Conservation (phyloP, 441 rosid species). For the Daphne laureola region DNA sequence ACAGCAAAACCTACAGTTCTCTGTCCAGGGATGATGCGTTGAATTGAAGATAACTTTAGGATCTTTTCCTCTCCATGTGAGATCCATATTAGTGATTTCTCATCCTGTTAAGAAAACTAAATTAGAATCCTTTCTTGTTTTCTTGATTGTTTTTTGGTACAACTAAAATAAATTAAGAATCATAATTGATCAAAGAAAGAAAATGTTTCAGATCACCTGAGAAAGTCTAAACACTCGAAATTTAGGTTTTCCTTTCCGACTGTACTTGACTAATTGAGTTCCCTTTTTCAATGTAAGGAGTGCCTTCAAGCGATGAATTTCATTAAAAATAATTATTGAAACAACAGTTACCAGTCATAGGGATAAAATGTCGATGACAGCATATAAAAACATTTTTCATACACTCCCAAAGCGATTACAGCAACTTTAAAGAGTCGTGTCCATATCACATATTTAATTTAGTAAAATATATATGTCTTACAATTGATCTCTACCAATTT, state of each 20-base stretch:
- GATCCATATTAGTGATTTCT: conserved; percentile 61
- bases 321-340: background rate
- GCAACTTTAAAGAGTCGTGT: too few relatives aligned
- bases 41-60: conserved; percentile 48
- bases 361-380: too few relatives aligned
- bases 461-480: too few relatives aligned
- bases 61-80: conserved; percentile 67
- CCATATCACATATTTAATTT: too few relatives aligned
- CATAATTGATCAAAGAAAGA: too few relatives aligned
- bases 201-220: conserved; percentile 55
- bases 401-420: too few relatives aligned
- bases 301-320: conserved; percentile 40
- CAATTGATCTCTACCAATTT: too few relatives aligned
- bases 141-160: too few relatives aligned
- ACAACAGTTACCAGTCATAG: too few relatives aligned
- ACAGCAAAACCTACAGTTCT: conserved; percentile 65
- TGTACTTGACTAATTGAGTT: conserved; percentile 77
- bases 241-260: conserved; percentile 89
- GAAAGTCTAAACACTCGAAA: conserved; percentile 88
- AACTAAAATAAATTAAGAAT: too few relatives aligned
- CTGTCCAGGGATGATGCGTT: conserved; percentile 71
- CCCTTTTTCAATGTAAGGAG: conserved; percentile 74
- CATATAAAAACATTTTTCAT: too few relatives aligned
- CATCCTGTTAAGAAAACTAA: conserved; percentile 64
- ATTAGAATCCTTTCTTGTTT: conserved; percentile 15